Conservation (phyloP, 768 basidiomycete species). For the Naganishia friedmannii region DNA sequence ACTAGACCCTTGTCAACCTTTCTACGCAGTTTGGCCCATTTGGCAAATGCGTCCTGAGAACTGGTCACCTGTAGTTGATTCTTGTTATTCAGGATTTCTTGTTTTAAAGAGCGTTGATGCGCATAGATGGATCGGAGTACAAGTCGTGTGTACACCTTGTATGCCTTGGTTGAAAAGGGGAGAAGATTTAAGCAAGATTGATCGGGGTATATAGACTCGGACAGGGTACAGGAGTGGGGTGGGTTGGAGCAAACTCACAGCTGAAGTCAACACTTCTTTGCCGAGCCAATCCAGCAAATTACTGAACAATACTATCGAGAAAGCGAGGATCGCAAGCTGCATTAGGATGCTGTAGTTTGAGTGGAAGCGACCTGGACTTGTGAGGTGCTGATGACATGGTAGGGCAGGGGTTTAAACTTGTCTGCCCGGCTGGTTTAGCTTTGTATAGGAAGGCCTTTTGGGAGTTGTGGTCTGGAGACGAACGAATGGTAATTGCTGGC, state of each 20-base stretch:
- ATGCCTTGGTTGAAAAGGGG: conserved; percentile 59
- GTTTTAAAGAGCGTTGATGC: conserved; percentile 70
- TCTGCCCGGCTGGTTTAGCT: too few relatives aligned
- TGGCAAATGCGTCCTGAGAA: conserved; percentile 95
- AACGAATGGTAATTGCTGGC: too few relatives aligned
- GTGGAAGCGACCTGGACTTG: not conserved
- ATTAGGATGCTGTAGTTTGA: conserved; percentile 14
- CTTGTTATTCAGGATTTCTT: conserved; percentile 73
- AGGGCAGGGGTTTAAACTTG: too few relatives aligned
- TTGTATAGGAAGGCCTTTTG: too few relatives aligned
- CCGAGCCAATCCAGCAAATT: conserved; percentile 87
- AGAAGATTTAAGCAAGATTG: not conserved
- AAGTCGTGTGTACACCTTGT: conserved; percentile 63
- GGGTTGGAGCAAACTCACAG: too few relatives aligned
- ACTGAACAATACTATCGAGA: conserved; percentile 74
- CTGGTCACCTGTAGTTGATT: conserved; percentile 83
- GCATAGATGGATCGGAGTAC: conserved; percentile 61
- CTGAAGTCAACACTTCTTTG: conserved; percentile 72
- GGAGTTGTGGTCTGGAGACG: too few relatives aligned
- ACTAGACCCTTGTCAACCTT: conserved; percentile 86
- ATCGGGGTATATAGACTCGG: too few relatives aligned
- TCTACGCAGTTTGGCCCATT: conserved; percentile 90
- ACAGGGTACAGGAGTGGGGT: too few relatives aligned
- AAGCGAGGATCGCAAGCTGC: conserved; percentile 71
- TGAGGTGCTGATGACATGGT: too few relatives aligned